Base-by-base conservation (phyloP, 352 stramenopile genomes). In the Phytopythium boreale region DNA sequence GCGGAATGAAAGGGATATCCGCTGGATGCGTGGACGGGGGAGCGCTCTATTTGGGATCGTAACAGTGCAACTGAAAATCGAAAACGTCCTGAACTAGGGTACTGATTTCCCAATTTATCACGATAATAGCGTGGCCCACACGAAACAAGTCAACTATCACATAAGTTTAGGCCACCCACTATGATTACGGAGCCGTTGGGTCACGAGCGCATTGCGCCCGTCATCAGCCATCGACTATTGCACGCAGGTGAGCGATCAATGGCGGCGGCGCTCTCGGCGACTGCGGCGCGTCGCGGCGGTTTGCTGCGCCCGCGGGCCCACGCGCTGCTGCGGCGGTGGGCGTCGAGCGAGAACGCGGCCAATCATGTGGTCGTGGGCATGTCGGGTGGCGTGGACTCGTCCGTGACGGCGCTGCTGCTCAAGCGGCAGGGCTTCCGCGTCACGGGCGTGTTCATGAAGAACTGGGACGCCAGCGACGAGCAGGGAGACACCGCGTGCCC, bases 371-470 rank as follows among this genome's bases (percentile, higher is more conserved):
- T 97, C 2, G 92, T 99, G 29, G 97, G 97, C 47, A 97, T 99
- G 84, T 99, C 96, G 15, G 97, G 97, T 31, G 97, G 97, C n/a
- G 96, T 99, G 26, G 97, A 99, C 75, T 99, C 96, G 24, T 98
- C 96, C 1, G 97, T 99, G 29, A 82, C 93, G 43, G 96, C 97
- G 24, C 80, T 97, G 71, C 75, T 99, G 29, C 80, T 99, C 11
- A 74, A 92, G 37, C 60, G 92, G 39, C 82, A 97, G 67, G 90
- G 91, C n/a, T 96, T 93, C 77, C 79, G 90, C 46, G 84, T 99
- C 56, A 85, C 96, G 20, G 97, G 96, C n/a, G 84, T 99, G 46
- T 98, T 99, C 77, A 99, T 99, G 97, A 97, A 97, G 68, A 99
- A 99, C 77, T 99, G 97, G 97, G 97, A 99, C 77, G 64, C 82